Evolutionary conservation across 2,329 filamentous ascomycete genomes (phyloP), one percentile per base, ranked within the genome.

Genomic region (Neobulgaria alba): DNA sequence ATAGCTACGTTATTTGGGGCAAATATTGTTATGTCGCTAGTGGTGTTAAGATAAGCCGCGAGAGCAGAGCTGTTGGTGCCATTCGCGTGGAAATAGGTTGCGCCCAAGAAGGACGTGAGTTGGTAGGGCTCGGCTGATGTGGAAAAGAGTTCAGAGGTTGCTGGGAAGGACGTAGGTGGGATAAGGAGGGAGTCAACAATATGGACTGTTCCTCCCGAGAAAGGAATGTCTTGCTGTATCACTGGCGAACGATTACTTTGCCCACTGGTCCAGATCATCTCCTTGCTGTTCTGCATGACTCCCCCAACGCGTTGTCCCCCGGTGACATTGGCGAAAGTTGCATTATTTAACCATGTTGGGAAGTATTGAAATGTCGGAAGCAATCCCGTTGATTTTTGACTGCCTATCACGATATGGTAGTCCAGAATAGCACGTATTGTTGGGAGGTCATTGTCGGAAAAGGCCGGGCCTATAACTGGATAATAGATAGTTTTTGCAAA

Each of bases 11-110:
- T 55, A 33, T 49, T 52, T 3, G 58, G 58, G 10, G 54, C 56
- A 23, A 60, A 51, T 40, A 61, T 64, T 9, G 76, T 79, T 44
- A 79, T 63, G 52, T 78, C 74, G 10, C 51, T 48, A 4, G 65
- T 59, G 17, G 47, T 52, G 29, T 52, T 53, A 17, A 76, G 56
- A 3, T 57, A 38, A n/a, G 50, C 30, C 14, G 65, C 41, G 57
- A 57, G 23, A 54, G 50, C 39, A 1, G 51, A 43, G 5, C 48
- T 48, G 21, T 46, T 20, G 3, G 8, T 10, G 18, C 33, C 41
- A 20, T 18, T n/a, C 4, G 16, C 21, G 29, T 34, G 23, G 23
- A 7, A 38, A 23, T 46, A 53, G 2, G 61, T 41, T 12, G 61
- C 58, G 10, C 59, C 59, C 26, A 51, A 49, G 42, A 60, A 54